A percentile compares a stretch with the other conserved stretches of the same genome.
Evolutionary conservation across 345 rosid species (phyloP).

Genomic region (Crucihimalaya himalaica): DNA sequence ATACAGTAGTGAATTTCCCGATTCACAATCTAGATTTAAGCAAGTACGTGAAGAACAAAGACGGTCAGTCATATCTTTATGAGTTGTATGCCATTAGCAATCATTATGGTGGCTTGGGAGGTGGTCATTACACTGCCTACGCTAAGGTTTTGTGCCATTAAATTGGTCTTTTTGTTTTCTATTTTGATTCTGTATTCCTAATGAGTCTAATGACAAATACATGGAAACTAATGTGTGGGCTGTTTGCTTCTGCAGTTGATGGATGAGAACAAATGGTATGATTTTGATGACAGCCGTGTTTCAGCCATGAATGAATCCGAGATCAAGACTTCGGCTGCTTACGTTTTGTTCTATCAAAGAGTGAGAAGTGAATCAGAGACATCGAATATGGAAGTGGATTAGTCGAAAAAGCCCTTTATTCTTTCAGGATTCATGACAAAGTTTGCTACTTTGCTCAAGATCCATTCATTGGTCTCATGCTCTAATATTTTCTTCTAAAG

Average conservation of each 20-base stretch:
- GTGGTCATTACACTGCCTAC: slow-evolving; percentile 94
- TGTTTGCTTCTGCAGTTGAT: slow-evolving; percentile 58
- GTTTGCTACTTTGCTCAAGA: slow-evolving; percentile 27
- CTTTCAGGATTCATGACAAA: neutral
- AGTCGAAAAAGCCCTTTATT: neutral
- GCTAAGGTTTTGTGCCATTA: slow-evolving; percentile 65
- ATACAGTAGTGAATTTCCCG: slow-evolving; percentile 80
- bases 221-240: neutral
- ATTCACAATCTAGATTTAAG: slow-evolving; percentile 76
- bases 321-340: slow-evolving; percentile 84
- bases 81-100: slow-evolving; percentile 92
- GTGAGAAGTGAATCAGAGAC: slow-evolving; percentile 44
- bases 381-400: slow-evolving; percentile 13
- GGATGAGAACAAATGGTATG: slow-evolving; percentile 91
- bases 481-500: neutral
- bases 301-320: slow-evolving; percentile 62
- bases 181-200: neutral
- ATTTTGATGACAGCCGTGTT: slow-evolving; percentile 80
- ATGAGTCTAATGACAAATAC: neutral
- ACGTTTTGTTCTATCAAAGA: slow-evolving; percentile 80
- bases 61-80: slow-evolving; percentile 59
- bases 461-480: slow-evolving; percentile 16
- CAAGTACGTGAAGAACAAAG: slow-evolving; percentile 65
- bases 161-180: neutral
- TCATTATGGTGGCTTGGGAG: slow-evolving; percentile 91